Base-by-base conservation (phyloP, 2,329 filamentous ascomycete genomes). In the Trichoderma koningii region DNA sequence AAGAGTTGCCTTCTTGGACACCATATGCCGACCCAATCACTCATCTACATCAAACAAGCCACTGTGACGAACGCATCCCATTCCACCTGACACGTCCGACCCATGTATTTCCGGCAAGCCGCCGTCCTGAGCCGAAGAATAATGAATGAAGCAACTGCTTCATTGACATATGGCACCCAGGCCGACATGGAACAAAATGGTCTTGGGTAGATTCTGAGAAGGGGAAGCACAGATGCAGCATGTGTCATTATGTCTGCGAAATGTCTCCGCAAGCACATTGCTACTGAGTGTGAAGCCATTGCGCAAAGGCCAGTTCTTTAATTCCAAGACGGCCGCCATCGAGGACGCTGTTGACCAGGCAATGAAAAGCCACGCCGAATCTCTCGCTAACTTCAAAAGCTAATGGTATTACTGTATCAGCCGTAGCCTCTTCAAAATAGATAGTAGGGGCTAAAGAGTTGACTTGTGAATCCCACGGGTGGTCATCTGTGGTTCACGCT, bases 401-500 rank as follows among this genome's bases (percentile, higher is more conserved):
- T n/a, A n/a, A n/a, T n/a, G n/a, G n/a, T n/a, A n/a, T n/a, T n/a
- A n/a, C n/a, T n/a, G n/a, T n/a, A n/a, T n/a, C n/a, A n/a, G n/a
- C n/a, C n/a, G n/a, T n/a, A 26, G 41, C 38, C 34, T 61, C 12
- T 21, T 14, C 34, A 50, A 34, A 15, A 17, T 53, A 34, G 19
- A 17, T 53, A 34, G 38, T 23, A 14, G 41, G 42, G 28, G 26
- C 19, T 62, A 26, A 28, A 38, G 41, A 45, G 45, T 23, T 52
- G 53, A 41, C 38, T 42, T 30, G 53, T 53, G 26, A 12, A 53
- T 50, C 21, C 38, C 52, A 42, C 15, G 3, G 26, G 55, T 38
- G 52, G n/a, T 59, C 62, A 59, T 26, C 34, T 38, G 41, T 41
- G 17, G 38, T 10, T 19, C 60, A 47, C 55, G 60, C 17, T 47